Evolutionary conservation across 176 grass and related monocot genomes (phyloP).

Genomic region (Aegilops bicornis): DNA sequence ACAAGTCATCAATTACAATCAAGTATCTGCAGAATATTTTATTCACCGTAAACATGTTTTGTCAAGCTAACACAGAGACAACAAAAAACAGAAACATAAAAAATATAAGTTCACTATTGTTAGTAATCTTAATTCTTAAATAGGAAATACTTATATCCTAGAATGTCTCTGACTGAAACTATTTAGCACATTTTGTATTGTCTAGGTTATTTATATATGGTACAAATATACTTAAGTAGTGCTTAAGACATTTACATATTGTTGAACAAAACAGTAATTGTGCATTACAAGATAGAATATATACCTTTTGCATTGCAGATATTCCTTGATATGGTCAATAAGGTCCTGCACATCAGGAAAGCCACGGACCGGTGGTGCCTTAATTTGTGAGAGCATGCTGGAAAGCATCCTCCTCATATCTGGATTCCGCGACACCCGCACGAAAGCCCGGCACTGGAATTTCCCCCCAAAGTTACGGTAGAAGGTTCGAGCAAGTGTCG

Average conservation of each 20-base stretch:
- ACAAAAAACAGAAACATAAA: no score
- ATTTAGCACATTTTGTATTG: no score
- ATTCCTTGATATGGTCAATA: not conserved
- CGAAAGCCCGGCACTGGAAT: not conserved
- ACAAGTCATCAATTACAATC: no score
- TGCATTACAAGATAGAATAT: not conserved
- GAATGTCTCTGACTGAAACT: no score
- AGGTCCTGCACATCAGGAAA: not conserved
- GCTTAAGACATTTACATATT: no score
- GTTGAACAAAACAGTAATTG: no score
- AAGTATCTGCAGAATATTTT: no score
- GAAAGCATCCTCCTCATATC: not conserved
- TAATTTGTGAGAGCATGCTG: not conserved
- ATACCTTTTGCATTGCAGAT: not conserved
- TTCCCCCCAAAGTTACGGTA: not conserved
- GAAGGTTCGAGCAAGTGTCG: not conserved
- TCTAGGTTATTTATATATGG: no score
- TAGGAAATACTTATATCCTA: not conserved
- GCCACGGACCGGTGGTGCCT: not conserved
- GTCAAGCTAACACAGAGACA: no score
- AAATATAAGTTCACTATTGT: not conserved
- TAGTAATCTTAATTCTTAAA: not conserved
- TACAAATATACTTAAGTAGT: no score
- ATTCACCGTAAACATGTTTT: no score
- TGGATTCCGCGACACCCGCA: not conserved